These are phyloP conservation scores for Aspergillus panamensis DNA, from an alignment of 495 filamentous ascomycete genomes.

Conservation along the genomic window DNA sequence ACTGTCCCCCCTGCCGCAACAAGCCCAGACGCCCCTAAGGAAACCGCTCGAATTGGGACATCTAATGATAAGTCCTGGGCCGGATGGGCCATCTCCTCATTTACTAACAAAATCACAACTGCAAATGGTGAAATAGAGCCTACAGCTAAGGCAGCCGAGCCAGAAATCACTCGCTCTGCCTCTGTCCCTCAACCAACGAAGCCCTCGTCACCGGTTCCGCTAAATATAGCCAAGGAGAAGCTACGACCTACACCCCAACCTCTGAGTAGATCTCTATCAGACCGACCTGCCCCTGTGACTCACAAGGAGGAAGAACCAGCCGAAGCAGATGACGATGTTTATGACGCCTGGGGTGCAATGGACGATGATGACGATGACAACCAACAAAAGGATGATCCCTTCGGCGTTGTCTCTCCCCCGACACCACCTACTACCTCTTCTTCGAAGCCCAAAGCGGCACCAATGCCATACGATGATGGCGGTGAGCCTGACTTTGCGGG, in stretches of 20 bases:
- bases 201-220: constrained; percentile 53
- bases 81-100: constrained; percentile 98
- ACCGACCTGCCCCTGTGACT: constrained; percentile 43
- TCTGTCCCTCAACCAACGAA: constrained; percentile 46
- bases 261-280: constrained; percentile 39
- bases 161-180: constrained; percentile 39
- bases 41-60: constrained; percentile 67
- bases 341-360: constrained; percentile 70
- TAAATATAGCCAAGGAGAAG: constrained; percentile 28
- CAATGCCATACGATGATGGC: constrained; percentile 68
- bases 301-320: constrained; percentile 30
- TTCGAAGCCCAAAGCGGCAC: constrained; percentile 27
- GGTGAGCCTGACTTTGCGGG: constrained; percentile 91
- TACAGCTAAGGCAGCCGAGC: constrained; percentile 24
- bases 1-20: constrained; percentile 56
- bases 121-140: constrained; percentile 73
- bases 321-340: constrained; percentile 54
- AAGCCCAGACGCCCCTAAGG: constrained; percentile 35
- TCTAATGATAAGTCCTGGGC: constrained; percentile 77
- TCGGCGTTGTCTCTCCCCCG: constrained; percentile 41
- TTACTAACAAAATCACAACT: constrained; percentile 85
- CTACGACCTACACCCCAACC: constrained; percentile 39
- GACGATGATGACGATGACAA: constrained; percentile 57
- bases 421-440: constrained; percentile 22
- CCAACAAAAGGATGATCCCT: constrained; percentile 43